Percentiles rank a stretch among this genome's conserved stretches.
phyloP scores from a whole-genome alignment of 306 rosid genomes.

The Hylodesmum podocarpum region DNA sequence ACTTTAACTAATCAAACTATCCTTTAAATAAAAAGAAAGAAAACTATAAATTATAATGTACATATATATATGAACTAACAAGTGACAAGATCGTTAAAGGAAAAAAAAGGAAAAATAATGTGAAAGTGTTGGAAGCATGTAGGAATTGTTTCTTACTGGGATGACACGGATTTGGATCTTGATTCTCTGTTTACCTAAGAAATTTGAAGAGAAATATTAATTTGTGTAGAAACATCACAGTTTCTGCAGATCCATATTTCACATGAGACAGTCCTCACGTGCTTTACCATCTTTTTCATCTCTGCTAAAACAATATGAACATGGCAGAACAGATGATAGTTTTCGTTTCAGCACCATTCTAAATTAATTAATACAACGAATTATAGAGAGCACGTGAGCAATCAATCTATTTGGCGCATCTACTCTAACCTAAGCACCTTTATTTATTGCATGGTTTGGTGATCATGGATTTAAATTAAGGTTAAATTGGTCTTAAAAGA shows the following conservation, averaged over 20 bases:
- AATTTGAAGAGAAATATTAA: background rate
- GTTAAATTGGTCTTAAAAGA: too few relatives aligned
- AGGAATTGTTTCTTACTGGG: background rate
- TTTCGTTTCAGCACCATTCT: background rate
- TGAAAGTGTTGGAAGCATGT: background rate
- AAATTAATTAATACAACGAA: slow-evolving; percentile 9
- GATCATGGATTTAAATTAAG: background rate
- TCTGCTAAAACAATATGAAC: background rate
- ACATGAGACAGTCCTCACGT: slow-evolving; percentile 19
- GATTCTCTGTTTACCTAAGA: background rate
- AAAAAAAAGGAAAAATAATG: background rate
- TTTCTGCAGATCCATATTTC: background rate
- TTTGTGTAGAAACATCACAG: background rate
- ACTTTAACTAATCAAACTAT: too few relatives aligned
- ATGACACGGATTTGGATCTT: background rate
- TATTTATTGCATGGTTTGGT: background rate
- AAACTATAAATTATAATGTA: too few relatives aligned
- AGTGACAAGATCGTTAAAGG: background rate
- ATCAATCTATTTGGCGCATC: slow-evolving; percentile 11
- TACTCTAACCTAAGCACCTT: background rate
- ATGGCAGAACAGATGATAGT: background rate
- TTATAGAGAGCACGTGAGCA: slow-evolving; percentile 30
- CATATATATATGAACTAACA: background rate
- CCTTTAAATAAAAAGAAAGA: too few relatives aligned
- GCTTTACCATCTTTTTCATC: slow-evolving; percentile 9